Evolutionary conservation across 192 early-diverging fungal species (phyloP), one percentile per base, ranked within the genome.

Genomic region (Umbelopsis sp.): DNA sequence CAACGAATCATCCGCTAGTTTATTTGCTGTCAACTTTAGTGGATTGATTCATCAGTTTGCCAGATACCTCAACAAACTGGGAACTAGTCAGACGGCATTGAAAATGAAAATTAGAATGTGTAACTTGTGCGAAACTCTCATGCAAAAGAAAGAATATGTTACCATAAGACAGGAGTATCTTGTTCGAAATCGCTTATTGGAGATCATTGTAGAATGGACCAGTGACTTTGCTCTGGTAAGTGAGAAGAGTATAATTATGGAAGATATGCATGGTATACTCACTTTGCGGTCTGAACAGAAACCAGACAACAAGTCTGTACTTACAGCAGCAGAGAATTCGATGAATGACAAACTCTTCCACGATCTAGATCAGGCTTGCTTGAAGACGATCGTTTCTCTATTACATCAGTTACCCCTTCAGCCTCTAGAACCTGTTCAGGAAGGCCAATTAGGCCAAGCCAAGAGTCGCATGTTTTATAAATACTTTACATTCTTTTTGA

Each of bases 401-500:
- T 66, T 95, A 25, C 78, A 84, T 45, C 86, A 87, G 61, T 75
- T 95, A 16, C 91, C 92, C 13, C 70, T 95, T 18, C 91, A 92
- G 58, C 80, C 87, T 18, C 71, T 76, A 44, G 84, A 87, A 37
- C 71, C 74, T 16, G 74, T 79, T 5, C 81, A 79, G 33, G 84
- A 86, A 30, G 66, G 82, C 13, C 86, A 88, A 46, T 72, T 85
- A 30, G 70, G 77, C 22, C 78, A 80, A 45, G 83, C 85, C 44
- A 92, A 91, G 50, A 82, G 82, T 4, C 74, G 81, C n/a, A 68
- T 90, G 13, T 92, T 94, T 73, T 82, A 80, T 47, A 84, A 86
- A 47, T 94, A 92, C 74, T 89, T 93, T 68, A 74, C 68, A 8
- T 94, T 94, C 66, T 93, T 94, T 66, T 66, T 94, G 23, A 92